A percentile compares a stretch with the other conserved stretches of the same genome.
phyloP scores from a whole-genome alignment of 345 rosid genomes.

The Gossypium sturtianum region DNA sequence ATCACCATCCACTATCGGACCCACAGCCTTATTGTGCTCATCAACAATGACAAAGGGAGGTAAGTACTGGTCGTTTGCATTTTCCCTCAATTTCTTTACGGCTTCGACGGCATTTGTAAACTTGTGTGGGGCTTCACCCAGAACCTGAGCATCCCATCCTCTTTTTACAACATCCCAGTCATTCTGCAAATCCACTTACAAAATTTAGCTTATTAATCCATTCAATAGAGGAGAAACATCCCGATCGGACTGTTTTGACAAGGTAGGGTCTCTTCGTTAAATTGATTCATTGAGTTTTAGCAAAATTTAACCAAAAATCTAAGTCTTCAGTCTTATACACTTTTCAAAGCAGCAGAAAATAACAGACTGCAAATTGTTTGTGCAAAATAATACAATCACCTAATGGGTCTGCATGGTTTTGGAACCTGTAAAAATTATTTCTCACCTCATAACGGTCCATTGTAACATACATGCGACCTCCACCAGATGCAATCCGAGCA shows the following conservation, averaged over 20 bases:
- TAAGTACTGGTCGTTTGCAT: slow-evolving; percentile 78
- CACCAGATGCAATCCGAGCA: slow-evolving; percentile 94
- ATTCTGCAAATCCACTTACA: slow-evolving; percentile 41
- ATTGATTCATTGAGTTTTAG: too few relatives aligned
- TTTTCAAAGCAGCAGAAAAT: not conserved
- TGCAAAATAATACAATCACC: not conserved
- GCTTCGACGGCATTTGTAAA: slow-evolving; percentile 79
- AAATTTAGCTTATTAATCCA: not conserved
- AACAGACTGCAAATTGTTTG: not conserved
- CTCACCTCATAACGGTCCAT: slow-evolving; percentile 93
- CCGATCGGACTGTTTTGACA: not conserved
- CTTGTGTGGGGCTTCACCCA: slow-evolving; percentile 94
- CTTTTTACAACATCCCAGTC: slow-evolving; percentile 92
- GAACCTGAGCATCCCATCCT: slow-evolving; percentile 99
- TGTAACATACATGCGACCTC: slow-evolving; percentile 95
- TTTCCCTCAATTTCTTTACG: slow-evolving; percentile 68
- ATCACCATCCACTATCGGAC: slow-evolving; percentile 88
- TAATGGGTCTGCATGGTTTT: not conserved
- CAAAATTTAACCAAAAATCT: too few relatives aligned
- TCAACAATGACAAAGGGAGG: slow-evolving; percentile 91
- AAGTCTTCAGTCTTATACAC: not conserved
- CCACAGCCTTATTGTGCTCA: slow-evolving; percentile 66
- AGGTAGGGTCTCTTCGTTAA: too few relatives aligned
- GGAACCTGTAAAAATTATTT: not conserved
- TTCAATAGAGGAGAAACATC: not conserved